Evolutionary conservation across 805 yeast species (phyloP).

Genomic region (Zygosaccharomyces siamensis): DNA sequence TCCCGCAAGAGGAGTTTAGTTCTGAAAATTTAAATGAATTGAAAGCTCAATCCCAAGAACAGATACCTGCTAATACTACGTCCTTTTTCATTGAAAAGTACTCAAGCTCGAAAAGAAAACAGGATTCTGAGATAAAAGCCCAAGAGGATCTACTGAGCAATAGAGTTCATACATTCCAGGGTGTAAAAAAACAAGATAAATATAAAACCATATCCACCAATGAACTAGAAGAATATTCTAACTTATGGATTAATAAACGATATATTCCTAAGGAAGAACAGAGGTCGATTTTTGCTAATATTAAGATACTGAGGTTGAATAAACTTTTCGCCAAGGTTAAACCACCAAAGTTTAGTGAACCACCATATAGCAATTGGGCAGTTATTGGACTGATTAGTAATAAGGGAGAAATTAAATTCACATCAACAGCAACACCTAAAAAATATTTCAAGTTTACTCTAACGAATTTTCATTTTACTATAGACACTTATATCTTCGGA

Average conservation of each 20-base stretch:
- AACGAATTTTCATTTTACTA: slow-evolving; percentile 59
- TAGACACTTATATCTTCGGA: slow-evolving; percentile 62
- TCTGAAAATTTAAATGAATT: slow-evolving; percentile 16
- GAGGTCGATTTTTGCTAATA: slow-evolving; percentile 39
- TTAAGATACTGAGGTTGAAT: slow-evolving; percentile 52
- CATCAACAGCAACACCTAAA: slow-evolving; percentile 39
- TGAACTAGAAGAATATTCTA: slow-evolving; percentile 46
- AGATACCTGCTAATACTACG: slow-evolving; percentile 15
- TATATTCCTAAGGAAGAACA: slow-evolving; percentile 42
- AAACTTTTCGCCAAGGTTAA: slow-evolving; percentile 58
- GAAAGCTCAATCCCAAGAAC: slow-evolving; percentile 3
- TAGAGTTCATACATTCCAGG: slow-evolving; percentile 41
- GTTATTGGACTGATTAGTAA: slow-evolving; percentile 61
- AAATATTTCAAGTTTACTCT: slow-evolving; percentile 59
- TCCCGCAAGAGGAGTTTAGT: background rate
- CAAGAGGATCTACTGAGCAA: slow-evolving; percentile 31
- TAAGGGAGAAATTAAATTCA: slow-evolving; percentile 50
- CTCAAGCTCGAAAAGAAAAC: slow-evolving; percentile 25
- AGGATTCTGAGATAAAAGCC: slow-evolving; percentile 18
- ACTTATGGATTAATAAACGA: slow-evolving; percentile 41
- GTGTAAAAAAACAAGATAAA: slow-evolving; percentile 13
- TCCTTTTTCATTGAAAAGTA: slow-evolving; percentile 36
- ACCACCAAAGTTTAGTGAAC: slow-evolving; percentile 67
- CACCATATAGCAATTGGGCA: slow-evolving; percentile 73
- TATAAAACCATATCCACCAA: slow-evolving; percentile 34